phyloP scores from a whole-genome alignment of 164 flowering plant species.

The Stephania yunnanensis region DNA sequence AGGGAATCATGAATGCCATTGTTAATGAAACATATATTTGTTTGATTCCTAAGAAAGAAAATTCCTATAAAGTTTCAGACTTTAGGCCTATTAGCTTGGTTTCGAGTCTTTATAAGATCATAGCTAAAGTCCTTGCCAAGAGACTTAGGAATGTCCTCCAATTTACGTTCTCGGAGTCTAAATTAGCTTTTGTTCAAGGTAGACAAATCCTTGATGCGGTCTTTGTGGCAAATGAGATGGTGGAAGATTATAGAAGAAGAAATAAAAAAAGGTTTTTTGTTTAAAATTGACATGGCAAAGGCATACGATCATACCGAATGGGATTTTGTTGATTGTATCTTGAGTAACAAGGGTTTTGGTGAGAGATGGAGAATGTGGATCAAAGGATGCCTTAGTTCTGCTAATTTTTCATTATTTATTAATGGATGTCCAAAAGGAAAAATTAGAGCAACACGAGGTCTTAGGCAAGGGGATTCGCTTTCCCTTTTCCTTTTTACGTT shows the following conservation, averaged over 20 bases:
- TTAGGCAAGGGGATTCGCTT: not conserved
- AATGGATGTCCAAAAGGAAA: not conserved
- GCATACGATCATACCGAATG: not conserved
- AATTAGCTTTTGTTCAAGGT: not conserved
- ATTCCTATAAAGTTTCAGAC: not conserved
- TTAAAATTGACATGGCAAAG: not conserved
- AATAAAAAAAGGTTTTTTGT: not conserved
- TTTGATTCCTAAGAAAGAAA: not conserved
- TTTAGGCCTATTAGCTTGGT: not conserved
- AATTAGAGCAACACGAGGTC: not conserved
- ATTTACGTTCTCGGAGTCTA: not conserved
- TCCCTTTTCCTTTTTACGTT: not conserved
- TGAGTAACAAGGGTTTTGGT: not conserved
- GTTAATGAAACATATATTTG: not conserved
- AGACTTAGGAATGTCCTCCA: not conserved
- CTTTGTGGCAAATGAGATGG: not conserved
- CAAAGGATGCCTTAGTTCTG: not conserved
- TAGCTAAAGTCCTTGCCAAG: not conserved
- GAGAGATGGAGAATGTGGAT: not conserved
- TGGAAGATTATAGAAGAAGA: too few relatives aligned
- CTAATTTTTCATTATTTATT: not conserved
- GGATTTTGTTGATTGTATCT: not conserved
- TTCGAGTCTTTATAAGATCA: not conserved
- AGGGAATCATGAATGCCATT: not conserved
- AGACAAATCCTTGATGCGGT: not conserved